Evolutionary conservation across 176 grass and related monocot species (phyloP).

Genomic region (Elymus sibiricus): DNA sequence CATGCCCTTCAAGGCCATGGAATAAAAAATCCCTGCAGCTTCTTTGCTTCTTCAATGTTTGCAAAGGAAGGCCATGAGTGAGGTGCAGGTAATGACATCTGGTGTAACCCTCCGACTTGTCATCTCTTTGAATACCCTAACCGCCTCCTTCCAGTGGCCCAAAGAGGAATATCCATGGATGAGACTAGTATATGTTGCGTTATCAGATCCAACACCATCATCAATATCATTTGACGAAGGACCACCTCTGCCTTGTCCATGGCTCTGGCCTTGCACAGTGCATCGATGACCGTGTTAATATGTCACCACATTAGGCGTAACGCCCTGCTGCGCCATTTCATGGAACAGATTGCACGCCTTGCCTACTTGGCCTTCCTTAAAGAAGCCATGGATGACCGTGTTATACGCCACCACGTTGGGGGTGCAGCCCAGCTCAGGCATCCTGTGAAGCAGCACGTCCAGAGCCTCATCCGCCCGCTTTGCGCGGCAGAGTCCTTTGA

Average conservation of each 20-base stretch:
- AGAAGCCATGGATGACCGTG: not conserved
- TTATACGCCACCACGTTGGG: not conserved
- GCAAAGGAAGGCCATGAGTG: not conserved
- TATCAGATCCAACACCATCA: not conserved
- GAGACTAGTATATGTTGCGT: not conserved
- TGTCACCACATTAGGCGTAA: not conserved
- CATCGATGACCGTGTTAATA: not conserved
- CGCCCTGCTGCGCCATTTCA: not conserved
- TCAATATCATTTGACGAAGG: not conserved
- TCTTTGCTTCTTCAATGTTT: not conserved
- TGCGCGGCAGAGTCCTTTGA: not conserved
- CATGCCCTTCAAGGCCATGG: not conserved
- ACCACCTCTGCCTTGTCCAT: not conserved
- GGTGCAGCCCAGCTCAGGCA: not conserved
- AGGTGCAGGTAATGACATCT: not conserved
- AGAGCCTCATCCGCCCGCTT: not conserved
- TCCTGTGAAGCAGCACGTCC: not conserved
- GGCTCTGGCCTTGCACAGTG: not conserved
- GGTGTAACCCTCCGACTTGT: not conserved
- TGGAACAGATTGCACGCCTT: not conserved
- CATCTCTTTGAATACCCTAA: not conserved
- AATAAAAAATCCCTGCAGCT: not conserved
- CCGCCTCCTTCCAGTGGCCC: not conserved
- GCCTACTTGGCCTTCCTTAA: not conserved
- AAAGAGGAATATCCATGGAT: slow-evolving; percentile 5